phyloP scores from a whole-genome alignment of 306 rosid genomes.

The Vachellia collinsii region DNA sequence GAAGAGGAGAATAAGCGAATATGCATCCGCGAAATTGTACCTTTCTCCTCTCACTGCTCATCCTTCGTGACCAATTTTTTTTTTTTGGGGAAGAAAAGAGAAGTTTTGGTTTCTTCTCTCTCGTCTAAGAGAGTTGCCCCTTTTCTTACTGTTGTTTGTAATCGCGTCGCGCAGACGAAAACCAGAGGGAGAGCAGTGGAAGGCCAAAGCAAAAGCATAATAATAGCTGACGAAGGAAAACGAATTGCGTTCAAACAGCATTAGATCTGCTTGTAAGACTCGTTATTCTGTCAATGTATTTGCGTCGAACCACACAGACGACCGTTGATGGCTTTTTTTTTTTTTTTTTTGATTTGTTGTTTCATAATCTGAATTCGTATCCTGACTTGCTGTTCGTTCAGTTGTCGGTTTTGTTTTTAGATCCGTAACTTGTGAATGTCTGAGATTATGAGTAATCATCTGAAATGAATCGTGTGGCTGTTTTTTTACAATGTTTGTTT shows the following conservation, averaged over 20 bases:
- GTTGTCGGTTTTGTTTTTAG: constrained; percentile 7
- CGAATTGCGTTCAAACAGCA: constrained; percentile 34
- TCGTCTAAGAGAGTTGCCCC: constrained; percentile 27
- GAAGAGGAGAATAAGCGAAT: not conserved
- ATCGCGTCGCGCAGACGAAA: constrained; percentile 13
- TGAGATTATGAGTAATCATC: not conserved
- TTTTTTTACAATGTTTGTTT: not conserved
- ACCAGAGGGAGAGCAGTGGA: constrained; percentile 9
- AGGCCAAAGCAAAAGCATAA: not conserved
- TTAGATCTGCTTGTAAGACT: constrained; percentile 35
- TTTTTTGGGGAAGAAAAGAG: not conserved
- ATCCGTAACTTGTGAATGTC: constrained; percentile 18
- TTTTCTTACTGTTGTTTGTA: constrained; percentile 14
- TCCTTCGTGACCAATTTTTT: not conserved
- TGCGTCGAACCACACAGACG: not conserved
- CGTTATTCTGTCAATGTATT: not conserved
- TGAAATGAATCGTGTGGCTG: not conserved
- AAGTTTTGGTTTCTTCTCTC: constrained; percentile 1
- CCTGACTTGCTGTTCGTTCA: constrained; percentile 7
- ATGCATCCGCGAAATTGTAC: not conserved
- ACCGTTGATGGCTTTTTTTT: not conserved
- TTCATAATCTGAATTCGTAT: not conserved
- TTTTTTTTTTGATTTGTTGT: not conserved
- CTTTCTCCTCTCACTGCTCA: not conserved
- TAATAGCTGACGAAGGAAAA: constrained; percentile 8